Evolutionary conservation across 2,329 filamentous ascomycete genomes (phyloP).

Genomic region (Thermoascus crustaceus): DNA sequence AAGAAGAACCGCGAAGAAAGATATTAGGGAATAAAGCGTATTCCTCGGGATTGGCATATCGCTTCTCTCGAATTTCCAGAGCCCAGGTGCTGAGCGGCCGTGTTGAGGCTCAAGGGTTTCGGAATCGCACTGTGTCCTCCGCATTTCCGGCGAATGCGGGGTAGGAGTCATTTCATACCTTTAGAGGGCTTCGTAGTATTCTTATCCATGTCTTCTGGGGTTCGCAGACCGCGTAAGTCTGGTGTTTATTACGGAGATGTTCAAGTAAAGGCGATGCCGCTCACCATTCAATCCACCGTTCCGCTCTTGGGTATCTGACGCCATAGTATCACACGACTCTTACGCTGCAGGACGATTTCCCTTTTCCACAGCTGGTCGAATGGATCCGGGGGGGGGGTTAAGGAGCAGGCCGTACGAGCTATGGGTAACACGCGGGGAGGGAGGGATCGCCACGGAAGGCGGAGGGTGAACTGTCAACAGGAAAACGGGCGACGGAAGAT

Average conservation of each 20-base stretch:
- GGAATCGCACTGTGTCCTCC: neutral
- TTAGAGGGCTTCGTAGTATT: neutral
- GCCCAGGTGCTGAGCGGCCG: no score
- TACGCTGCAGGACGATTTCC: no score
- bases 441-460: no score
- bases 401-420: no score
- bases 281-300: neutral
- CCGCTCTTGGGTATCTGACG: neutral
- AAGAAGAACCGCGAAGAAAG: no score
- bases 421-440: no score
- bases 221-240: neutral
- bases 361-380: neutral
- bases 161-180: conserved; percentile 1
- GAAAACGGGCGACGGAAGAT: no score
- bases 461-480: no score
- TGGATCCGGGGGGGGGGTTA: neutral
- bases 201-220: conserved; percentile 2
- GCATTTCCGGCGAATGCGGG: neutral
- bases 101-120: neutral
- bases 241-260: neutral
- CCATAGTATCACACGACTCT: neutral
- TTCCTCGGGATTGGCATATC: no score
- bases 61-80: no score
- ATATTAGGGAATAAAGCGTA: no score
- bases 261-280: neutral